Evolutionary conservation across 139 green algal genomes (phyloP).

Genomic region (Chlamydomonas applanata): DNA sequence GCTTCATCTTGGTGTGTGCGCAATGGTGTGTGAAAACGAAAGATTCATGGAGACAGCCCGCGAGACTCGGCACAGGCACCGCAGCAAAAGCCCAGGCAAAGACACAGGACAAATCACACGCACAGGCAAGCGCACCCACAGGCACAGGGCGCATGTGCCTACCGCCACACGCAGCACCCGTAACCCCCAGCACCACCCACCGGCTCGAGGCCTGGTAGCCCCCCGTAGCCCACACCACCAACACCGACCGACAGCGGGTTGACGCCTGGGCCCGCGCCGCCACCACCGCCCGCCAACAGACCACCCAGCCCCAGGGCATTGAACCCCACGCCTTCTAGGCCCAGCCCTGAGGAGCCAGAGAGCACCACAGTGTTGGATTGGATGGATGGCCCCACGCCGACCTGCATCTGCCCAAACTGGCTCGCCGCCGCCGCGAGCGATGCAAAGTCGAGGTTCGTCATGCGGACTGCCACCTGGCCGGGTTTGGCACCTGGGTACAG

Average conservation of each 20-base stretch:
- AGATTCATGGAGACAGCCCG: too few relatives aligned
- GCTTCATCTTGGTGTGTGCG: too few relatives aligned
- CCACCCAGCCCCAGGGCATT: background rate
- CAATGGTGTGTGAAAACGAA: too few relatives aligned
- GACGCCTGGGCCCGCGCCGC: too few relatives aligned
- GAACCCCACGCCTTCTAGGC: background rate
- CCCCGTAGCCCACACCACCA: background rate
- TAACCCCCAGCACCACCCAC: background rate
- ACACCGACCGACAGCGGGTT: conserved; percentile 1
- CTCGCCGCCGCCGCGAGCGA: background rate
- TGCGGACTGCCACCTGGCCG: background rate
- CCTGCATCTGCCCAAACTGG: conserved; percentile 3
- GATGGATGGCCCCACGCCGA: conserved; percentile 1
- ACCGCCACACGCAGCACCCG: too few relatives aligned
- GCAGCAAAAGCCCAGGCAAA: too few relatives aligned
- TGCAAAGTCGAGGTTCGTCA: conserved; percentile 14
- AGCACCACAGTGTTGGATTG: background rate
- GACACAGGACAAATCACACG: too few relatives aligned
- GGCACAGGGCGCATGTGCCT: too few relatives aligned
- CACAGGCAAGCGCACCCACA: too few relatives aligned
- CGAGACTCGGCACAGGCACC: too few relatives aligned
- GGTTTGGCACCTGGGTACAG: background rate
- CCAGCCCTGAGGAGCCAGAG: background rate
- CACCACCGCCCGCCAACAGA: background rate
- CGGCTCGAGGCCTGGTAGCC: background rate